Evolutionary conservation across 2,329 filamentous ascomycete species (phyloP), one percentile per base, ranked within the genome.

Genomic region (Magnaporthales sp.): DNA sequence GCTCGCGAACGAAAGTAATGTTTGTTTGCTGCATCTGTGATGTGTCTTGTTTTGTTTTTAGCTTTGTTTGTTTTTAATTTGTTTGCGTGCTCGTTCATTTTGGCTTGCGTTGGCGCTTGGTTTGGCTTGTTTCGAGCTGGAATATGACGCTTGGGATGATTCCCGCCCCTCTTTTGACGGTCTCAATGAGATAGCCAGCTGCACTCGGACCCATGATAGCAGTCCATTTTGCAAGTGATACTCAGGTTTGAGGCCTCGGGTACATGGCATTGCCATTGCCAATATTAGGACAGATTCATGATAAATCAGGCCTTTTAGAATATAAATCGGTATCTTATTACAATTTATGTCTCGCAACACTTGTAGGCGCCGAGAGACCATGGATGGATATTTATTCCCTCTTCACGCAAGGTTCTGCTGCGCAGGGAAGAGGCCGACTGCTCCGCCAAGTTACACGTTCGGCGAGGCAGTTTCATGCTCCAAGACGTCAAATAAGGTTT

Each of bases 1-100:
- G 77, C 80, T 3, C 79, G 81, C 38, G 82, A 83, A 79, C 67
- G 85, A 68, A 56, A 68, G 31, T 63, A 26, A n/a, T 63, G 15
- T 11, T 24, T 63, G 62, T n/a, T n/a, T 51, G 38, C 5, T 51
- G 38, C 19, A n/a, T 51, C 8, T 26, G 3, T 15, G 56, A 29
- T 29, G 1, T 58, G 56, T 56, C 5, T 24, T 26, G 19, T 26
- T 63, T 26, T 56, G 60, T 62, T 8, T 56, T 54, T 46, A 27
- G 29, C 8, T 15, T 51, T 63, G 24, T 30, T n/a, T 62, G 46
- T 31, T 58, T 58, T 11, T 26, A 13, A 4, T 26, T n/a, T 10
- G 54, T 24, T 26, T 58, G 54, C 5, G 11, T 58, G 24, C 7
- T 26, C 54, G 22, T 58, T 58, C 2, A 13, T 58, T 22, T 58